Percentiles rank a stretch among this genome's conserved stretches.
These are phyloP conservation scores for Colletotrichum ledebouriae DNA, from an alignment of 2,329 filamentous ascomycete genomes.

Conservation along the genomic window DNA sequence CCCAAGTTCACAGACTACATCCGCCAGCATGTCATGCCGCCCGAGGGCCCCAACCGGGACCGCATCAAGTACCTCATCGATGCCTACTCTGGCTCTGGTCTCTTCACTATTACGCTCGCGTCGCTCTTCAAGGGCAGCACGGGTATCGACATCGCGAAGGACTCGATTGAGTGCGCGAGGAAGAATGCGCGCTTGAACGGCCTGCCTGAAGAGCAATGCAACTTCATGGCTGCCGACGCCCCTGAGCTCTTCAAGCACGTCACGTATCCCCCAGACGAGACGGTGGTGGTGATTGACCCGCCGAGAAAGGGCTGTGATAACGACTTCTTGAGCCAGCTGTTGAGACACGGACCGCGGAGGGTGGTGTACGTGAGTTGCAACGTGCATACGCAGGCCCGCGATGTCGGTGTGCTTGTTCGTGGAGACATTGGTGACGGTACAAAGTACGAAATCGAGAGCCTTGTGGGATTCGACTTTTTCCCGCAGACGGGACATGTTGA, in stretches of 20 bases:
- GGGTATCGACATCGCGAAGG: constrained; percentile 89
- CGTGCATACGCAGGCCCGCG: constrained; percentile 95
- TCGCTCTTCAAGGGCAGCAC: constrained; percentile 85
- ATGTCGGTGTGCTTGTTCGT: constrained; percentile 88
- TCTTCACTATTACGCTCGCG: constrained; percentile 96
- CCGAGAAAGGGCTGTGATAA: constrained; percentile 94
- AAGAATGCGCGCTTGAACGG: constrained; percentile 84
- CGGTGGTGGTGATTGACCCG: constrained; percentile 95
- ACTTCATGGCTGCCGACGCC: constrained; percentile 92
- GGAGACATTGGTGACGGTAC: constrained; percentile 60
- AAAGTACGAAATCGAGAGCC: constrained; percentile 87
- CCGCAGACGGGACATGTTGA: constrained; percentile 84
- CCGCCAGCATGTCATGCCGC: constrained; percentile 79
- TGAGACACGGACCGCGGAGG: constrained; percentile 81
- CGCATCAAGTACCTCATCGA: constrained; percentile 90
- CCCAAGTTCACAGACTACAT: constrained; percentile 89
- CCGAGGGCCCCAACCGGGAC: constrained; percentile 49
- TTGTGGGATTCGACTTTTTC: constrained; percentile 97
- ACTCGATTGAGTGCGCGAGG: constrained; percentile 83
- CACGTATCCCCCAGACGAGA: constrained; percentile 80
- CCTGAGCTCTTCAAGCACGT: constrained; percentile 84
- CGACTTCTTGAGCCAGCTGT: constrained; percentile 84
- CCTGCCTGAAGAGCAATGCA: constrained; percentile 75
- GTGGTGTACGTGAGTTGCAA: constrained; percentile 98
- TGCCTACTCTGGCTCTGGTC: constrained; percentile 95